These are phyloP conservation scores for Gamarada debralockiae DNA, from an alignment of 495 filamentous ascomycete genomes.

Conservation along the genomic window DNA sequence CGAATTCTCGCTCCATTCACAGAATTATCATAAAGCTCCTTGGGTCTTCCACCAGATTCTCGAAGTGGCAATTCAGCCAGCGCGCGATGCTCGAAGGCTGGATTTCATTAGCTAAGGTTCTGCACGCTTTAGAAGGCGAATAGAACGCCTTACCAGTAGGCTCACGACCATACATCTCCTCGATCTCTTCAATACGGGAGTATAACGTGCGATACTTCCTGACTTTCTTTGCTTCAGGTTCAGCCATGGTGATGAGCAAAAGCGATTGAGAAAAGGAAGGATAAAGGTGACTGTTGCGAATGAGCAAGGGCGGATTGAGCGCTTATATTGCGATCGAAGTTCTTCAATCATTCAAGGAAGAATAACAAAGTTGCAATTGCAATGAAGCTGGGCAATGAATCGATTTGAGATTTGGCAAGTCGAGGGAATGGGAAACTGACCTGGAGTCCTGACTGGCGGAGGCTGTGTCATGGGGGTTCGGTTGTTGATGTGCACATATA, in stretches of 20 bases:
- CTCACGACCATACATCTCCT: not conserved
- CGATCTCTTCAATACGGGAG: conserved; percentile 3
- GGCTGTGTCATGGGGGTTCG: too few relatives aligned
- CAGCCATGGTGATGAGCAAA: not conserved
- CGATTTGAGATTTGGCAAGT: too few relatives aligned
- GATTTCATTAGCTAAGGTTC: not conserved
- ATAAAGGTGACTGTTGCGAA: not conserved
- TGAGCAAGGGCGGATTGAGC: not conserved
- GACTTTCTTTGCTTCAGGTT: not conserved
- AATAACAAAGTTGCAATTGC: too few relatives aligned
- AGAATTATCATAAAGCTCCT: conserved; percentile 7
- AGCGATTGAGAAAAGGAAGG: not conserved
- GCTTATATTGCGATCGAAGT: too few relatives aligned
- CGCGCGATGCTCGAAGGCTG: conserved; percentile 10
- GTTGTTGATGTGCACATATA: too few relatives aligned
- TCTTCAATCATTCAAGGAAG: too few relatives aligned
- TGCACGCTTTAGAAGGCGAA: not conserved
- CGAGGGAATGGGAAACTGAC: too few relatives aligned
- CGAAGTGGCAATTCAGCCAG: not conserved
- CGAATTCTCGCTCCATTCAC: not conserved
- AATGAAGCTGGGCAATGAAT: too few relatives aligned
- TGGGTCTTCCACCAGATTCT: not conserved
- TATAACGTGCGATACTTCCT: not conserved
- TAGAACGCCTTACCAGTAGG: not conserved
- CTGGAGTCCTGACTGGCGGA: too few relatives aligned